Conservation (phyloP, 805 yeast genomes). For the Metschnikowia hibisci region DNA sequence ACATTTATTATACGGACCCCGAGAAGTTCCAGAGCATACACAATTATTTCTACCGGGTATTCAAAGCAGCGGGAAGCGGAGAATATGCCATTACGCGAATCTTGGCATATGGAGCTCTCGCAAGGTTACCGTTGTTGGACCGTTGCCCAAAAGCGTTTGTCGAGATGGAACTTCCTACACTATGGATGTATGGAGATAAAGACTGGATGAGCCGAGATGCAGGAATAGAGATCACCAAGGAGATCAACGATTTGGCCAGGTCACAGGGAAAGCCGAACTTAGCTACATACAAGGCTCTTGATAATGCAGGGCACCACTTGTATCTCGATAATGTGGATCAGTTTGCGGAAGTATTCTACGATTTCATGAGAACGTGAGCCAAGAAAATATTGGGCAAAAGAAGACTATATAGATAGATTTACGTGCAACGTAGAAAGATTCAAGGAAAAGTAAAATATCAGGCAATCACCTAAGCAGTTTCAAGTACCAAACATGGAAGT, state of each 20-base stretch:
- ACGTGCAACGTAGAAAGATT: too few relatives aligned
- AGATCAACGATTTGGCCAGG: constrained; percentile 17
- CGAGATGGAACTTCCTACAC: constrained; percentile 40
- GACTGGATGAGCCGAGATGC: constrained; percentile 72
- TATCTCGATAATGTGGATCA: constrained; percentile 47
- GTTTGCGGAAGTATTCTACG: constrained; percentile 22
- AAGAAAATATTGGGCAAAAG: too few relatives aligned
- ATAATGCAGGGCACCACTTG: constrained; percentile 52
- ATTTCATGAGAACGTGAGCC: constrained; percentile 1
- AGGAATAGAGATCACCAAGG: constrained; percentile 37
- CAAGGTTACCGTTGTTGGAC: constrained; percentile 54
- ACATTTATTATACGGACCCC: constrained; percentile 33
- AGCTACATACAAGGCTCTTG: constrained; percentile 28
- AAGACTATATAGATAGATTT: too few relatives aligned
- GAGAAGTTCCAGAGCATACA: constrained; percentile 42
- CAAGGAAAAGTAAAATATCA: too few relatives aligned
- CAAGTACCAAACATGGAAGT: too few relatives aligned
- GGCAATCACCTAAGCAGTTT: too few relatives aligned
- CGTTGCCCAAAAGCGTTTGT: constrained; percentile 43
- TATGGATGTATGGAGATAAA: constrained; percentile 63
- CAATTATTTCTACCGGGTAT: constrained; percentile 50
- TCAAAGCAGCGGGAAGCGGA: constrained; percentile 58
- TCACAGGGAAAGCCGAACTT: constrained; percentile 9
- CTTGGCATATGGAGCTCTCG: constrained; percentile 55
- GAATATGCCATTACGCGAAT: constrained; percentile 60